Evolutionary conservation across 352 stramenopile genomes (phyloP).

Genomic region (Pythium oligandrum): DNA sequence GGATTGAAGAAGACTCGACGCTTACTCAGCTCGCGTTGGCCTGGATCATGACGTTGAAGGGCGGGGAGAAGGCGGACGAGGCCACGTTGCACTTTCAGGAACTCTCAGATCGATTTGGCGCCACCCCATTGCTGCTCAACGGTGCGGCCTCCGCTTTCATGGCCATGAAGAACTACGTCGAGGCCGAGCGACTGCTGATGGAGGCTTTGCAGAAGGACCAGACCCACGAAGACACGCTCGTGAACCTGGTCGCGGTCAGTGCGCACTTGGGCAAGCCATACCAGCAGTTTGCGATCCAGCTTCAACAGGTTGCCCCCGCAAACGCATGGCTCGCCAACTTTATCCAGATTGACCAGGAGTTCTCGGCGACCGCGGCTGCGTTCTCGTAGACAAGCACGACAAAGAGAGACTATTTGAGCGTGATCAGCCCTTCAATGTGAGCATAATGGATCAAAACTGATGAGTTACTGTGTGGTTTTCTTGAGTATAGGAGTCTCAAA

Average conservation of each 20-base stretch:
- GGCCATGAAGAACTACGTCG: slow-evolving; percentile 86
- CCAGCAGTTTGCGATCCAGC: slow-evolving; percentile 72
- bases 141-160: slow-evolving; percentile 89
- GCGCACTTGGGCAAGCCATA: slow-evolving; percentile 88
- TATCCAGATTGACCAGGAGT: slow-evolving; percentile 57
- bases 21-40: slow-evolving; percentile 92
- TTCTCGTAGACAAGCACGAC: slow-evolving; percentile 41
- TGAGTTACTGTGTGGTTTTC: background rate
- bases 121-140: slow-evolving; percentile 90
- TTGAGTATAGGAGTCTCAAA: too few relatives aligned
- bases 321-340: slow-evolving; percentile 77
- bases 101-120: slow-evolving; percentile 93
- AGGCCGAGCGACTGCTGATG: slow-evolving; percentile 86
- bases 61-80: slow-evolving; percentile 83
- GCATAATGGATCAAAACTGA: background rate
- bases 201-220: slow-evolving; percentile 85
- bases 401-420: background rate
- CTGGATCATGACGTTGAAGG: slow-evolving; percentile 84
- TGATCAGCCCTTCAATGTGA: too few relatives aligned
- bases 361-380: slow-evolving; percentile 54
- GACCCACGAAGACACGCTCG: slow-evolving; percentile 89
- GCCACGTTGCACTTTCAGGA: slow-evolving; percentile 92
- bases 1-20: slow-evolving; percentile 95
- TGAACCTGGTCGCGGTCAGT: slow-evolving; percentile 91
- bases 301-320: slow-evolving; percentile 67